Evolutionary conservation across 306 rosid genomes (phyloP), one percentile per base, ranked within the genome.

Genomic region (Fragaria vesca): DNA sequence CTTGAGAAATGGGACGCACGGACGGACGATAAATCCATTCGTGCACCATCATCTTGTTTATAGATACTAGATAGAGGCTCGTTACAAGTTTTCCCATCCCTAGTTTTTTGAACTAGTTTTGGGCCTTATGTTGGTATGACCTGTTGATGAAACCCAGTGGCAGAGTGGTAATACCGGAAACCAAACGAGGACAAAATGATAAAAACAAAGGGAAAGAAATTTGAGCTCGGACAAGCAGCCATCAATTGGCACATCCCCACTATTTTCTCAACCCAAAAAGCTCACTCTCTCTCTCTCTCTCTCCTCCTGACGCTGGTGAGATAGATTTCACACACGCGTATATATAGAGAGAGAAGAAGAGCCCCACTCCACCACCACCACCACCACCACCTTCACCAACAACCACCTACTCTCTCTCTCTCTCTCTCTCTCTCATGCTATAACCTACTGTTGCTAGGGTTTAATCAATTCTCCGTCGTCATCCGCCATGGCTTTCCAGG

Each of bases 401-500:
- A 69, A 50, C 85, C 42, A 51, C 83, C 86, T 78, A 74, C 78
- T 34, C 40, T 62, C 66, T 4, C 72, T 26, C 73, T 24, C 26
- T 24, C 26, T 24, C 26, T 24, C 71, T 24, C 46, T 51, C 66
- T 65, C 72, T 47, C 89, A 87, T 87, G 95, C 89, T 93, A 88
- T 50, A 80, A 77, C 75, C 57, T 84, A 51, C 78, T 73, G 78
- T 75, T 80, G 12, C 71, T 75, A 90, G 93, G 95, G 90, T 88
- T 91, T 78, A 10, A 2, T 45, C 48, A 13, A 76, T 34, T 32
- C 66, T 74, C 83, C 81, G 67, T 48, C 77, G 67, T 55, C 77
- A 3, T 79, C 79, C 26, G 76, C 80, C 85, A 95, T 94, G 99
- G 88, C 90, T 76, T 85, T 85, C 62, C 89, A 83, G 30, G 86